phyloP scores from a whole-genome alignment of 2,329 filamentous ascomycete genomes.

The Neopestalotiopsis sp. region DNA sequence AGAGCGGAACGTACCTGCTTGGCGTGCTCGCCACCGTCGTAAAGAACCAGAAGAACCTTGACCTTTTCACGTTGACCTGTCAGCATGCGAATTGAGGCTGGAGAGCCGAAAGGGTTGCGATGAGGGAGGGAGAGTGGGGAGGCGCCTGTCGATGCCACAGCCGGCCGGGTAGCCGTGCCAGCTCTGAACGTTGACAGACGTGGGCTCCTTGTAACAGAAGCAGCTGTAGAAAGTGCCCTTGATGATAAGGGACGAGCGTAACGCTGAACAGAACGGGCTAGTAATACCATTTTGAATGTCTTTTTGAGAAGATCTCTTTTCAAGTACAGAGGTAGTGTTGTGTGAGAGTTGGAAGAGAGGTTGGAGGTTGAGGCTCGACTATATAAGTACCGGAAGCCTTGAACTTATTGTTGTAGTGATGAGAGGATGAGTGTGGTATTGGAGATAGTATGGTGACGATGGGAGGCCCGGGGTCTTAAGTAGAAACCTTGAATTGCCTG shows the following conservation, averaged over 20 bases:
- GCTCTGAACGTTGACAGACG: slow-evolving; percentile 30
- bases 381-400: slow-evolving; percentile 4
- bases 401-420: background rate
- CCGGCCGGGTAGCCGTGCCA: slow-evolving; percentile 32
- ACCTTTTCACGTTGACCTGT: slow-evolving; percentile 69
- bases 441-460: slow-evolving; percentile 2
- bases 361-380: slow-evolving; percentile 8
- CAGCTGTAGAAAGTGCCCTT: slow-evolving; percentile 33
- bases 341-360: background rate
- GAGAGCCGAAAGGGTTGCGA: slow-evolving; percentile 30
- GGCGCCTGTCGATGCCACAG: slow-evolving; percentile 45
- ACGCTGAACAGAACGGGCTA: slow-evolving; percentile 62
- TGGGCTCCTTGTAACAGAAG: slow-evolving; percentile 32
- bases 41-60: slow-evolving; percentile 93
- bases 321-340: background rate
- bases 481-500: slow-evolving; percentile 13
- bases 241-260: slow-evolving; percentile 33
- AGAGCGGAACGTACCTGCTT: slow-evolving; percentile 69
- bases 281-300: slow-evolving; percentile 54
- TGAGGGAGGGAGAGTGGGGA: slow-evolving; percentile 43
- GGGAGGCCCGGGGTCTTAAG: slow-evolving; percentile 15
- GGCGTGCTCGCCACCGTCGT: slow-evolving; percentile 91
- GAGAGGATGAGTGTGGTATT: slow-evolving; percentile 8
- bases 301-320: background rate
- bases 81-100: slow-evolving; percentile 65